Evolutionary conservation across 2,329 filamentous ascomycete species (phyloP).

Genomic region (Aspergillus vadensis): DNA sequence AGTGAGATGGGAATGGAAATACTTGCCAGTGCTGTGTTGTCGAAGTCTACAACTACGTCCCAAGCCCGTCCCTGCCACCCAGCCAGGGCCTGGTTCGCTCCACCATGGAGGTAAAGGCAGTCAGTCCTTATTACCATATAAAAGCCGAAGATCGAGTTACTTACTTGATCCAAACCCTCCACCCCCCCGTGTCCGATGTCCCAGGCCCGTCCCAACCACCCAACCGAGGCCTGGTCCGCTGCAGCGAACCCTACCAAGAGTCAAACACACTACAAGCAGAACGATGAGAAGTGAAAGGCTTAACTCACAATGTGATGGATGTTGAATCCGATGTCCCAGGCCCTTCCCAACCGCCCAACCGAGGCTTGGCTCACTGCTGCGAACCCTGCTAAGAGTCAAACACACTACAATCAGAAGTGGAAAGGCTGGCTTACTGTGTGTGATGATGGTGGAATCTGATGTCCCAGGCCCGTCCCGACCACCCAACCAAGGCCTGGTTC

Average conservation of each 20-base stretch:
- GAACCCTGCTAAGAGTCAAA: neutral
- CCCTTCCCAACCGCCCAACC: constrained; percentile 20
- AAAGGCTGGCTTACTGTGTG: no score
- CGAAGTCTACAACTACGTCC: neutral
- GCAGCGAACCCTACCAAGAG: neutral
- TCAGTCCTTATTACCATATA: no score
- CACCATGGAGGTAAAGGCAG: no score
- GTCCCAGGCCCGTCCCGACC: neutral
- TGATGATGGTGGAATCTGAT: no score
- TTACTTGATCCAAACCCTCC: no score
- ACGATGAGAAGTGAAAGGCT: no score
- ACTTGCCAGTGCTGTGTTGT: no score
- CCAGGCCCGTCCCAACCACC: constrained; percentile 13
- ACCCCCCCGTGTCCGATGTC: neutral
- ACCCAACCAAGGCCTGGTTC: constrained; percentile 8
- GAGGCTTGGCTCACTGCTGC: constrained; percentile 5
- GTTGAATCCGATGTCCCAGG: constrained; percentile 9
- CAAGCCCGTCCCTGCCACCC: constrained; percentile 7
- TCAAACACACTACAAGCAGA: no score
- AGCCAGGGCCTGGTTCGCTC: neutral
- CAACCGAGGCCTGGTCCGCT: neutral
- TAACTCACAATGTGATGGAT: no score
- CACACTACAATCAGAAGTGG: neutral
- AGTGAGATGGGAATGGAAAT: no score
- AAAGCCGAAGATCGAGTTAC: no score